A percentile compares a stretch with the other conserved stretches of the same genome.
Conservation (phyloP, 2,329 filamentous ascomycete genomes). For the Fusarium sublunatum region DNA sequence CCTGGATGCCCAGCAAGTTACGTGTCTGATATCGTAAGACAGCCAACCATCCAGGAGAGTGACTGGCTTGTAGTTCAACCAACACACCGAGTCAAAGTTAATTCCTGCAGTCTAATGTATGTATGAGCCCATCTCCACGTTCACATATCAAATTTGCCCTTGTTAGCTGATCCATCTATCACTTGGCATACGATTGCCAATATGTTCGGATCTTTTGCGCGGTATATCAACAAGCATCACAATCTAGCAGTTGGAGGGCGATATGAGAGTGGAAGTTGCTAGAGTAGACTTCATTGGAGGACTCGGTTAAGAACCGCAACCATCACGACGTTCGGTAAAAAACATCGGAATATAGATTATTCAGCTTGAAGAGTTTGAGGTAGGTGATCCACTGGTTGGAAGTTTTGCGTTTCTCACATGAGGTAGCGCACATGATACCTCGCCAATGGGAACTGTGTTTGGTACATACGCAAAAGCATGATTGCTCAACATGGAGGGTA, state of each 20-base stretch:
- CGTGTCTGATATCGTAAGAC: slow-evolving; percentile 3
- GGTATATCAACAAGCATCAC: not conserved
- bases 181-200: not conserved
- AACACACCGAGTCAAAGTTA: slow-evolving; percentile 1
- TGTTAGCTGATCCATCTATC: slow-evolving; percentile 3
- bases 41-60: not conserved
- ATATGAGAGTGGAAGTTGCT: slow-evolving; percentile 8
- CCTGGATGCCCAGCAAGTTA: not conserved
- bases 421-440: no score
- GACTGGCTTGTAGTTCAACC: not conserved
- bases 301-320: slow-evolving; percentile 3
- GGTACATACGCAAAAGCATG: no score
- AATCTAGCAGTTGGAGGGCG: not conserved
- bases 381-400: no score
- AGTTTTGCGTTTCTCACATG: no score
- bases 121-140: slow-evolving; percentile 12
- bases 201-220: not conserved
- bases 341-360: not conserved
- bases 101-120: slow-evolving; percentile 2
- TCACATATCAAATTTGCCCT: slow-evolving; percentile 11
- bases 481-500: no score
- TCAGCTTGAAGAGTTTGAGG: no score
- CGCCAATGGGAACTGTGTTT: no score
- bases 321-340: slow-evolving; percentile 7
- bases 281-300: slow-evolving; percentile 10